phyloP scores from a whole-genome alignment of 1,139 yeast genomes.

The Hansenula lynferdii region DNA sequence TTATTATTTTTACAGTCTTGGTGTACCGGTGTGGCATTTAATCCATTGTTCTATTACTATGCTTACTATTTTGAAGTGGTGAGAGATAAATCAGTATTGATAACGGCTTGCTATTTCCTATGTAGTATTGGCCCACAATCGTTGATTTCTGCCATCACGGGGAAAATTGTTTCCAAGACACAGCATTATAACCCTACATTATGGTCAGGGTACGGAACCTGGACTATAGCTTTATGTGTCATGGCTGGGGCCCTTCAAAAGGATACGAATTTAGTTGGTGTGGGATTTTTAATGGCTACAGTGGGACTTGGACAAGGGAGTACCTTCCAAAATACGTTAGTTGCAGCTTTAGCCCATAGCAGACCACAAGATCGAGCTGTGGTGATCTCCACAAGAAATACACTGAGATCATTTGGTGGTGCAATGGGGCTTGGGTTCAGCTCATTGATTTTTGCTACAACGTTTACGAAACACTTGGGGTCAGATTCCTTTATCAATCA shows the following conservation, averaged over 20 bases:
- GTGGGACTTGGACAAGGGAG: constrained; percentile 50
- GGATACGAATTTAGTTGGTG: constrained; percentile 29
- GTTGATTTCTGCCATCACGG: constrained; percentile 33
- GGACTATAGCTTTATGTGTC: constrained; percentile 37
- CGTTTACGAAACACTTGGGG: constrained; percentile 22
- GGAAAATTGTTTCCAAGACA: constrained; percentile 34
- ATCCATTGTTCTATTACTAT: too few relatives aligned
- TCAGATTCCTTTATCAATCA: too few relatives aligned
- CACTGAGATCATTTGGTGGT: constrained; percentile 50
- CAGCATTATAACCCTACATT: constrained; percentile 39
- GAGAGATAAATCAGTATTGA: constrained; percentile 30
- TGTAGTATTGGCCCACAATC: constrained; percentile 41
- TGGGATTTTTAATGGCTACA: constrained; percentile 32
- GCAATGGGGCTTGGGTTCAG: constrained; percentile 48
- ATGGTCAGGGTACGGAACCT: constrained; percentile 35
- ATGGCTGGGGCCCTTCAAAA: constrained; percentile 28
- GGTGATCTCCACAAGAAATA: constrained; percentile 49
- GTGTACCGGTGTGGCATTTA: too few relatives aligned
- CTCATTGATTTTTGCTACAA: constrained; percentile 35
- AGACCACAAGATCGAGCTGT: constrained; percentile 48
- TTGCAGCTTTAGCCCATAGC: constrained; percentile 52
- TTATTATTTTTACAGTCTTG: too few relatives aligned
- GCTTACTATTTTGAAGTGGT: too few relatives aligned
- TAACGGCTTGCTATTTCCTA: constrained; percentile 34
- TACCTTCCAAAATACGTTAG: constrained; percentile 52